Evolutionary conservation across 2,329 filamentous ascomycete species (phyloP).

Genomic region (Rachicladosporium sp.): DNA sequence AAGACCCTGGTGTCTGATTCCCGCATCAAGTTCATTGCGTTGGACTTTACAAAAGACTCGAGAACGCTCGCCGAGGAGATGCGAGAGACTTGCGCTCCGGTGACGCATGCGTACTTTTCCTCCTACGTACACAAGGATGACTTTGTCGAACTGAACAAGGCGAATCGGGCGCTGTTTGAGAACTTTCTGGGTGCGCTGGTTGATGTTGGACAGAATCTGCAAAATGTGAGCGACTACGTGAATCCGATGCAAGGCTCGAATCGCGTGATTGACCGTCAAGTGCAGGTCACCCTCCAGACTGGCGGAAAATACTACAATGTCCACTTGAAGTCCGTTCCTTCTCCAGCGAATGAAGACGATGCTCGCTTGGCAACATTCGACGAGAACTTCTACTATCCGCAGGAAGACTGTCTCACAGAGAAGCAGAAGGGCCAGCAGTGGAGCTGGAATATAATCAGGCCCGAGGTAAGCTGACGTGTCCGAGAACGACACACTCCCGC

Average conservation of each 20-base stretch:
- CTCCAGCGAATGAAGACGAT: slow-evolving; percentile 7
- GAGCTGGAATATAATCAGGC: slow-evolving; percentile 20
- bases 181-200: slow-evolving; percentile 23
- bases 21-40: slow-evolving; percentile 21
- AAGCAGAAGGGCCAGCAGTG: slow-evolving; percentile 17
- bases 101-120: slow-evolving; percentile 25
- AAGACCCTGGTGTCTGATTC: slow-evolving; percentile 15
- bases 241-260: no score
- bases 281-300: no score
- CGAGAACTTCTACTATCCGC: slow-evolving; percentile 10
- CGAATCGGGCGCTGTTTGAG: slow-evolving; percentile 21
- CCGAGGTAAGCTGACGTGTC: slow-evolving; percentile 17
- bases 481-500: no score
- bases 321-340: slow-evolving; percentile 7
- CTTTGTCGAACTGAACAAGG: slow-evolving; percentile 15
- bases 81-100: slow-evolving; percentile 12
- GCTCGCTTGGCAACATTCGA: slow-evolving; percentile 1
- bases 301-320: slow-evolving; percentile 9
- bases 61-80: slow-evolving; percentile 10
- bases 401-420: slow-evolving; percentile 9
- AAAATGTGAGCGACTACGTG: no score
- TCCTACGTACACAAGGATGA: slow-evolving; percentile 24
- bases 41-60: slow-evolving; percentile 17
- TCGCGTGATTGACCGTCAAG: no score
- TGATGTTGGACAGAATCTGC: slow-evolving; percentile 9